These are phyloP conservation scores for Alternaria longipes DNA, from an alignment of 2,329 filamentous ascomycete species.

Conservation along the genomic window DNA sequence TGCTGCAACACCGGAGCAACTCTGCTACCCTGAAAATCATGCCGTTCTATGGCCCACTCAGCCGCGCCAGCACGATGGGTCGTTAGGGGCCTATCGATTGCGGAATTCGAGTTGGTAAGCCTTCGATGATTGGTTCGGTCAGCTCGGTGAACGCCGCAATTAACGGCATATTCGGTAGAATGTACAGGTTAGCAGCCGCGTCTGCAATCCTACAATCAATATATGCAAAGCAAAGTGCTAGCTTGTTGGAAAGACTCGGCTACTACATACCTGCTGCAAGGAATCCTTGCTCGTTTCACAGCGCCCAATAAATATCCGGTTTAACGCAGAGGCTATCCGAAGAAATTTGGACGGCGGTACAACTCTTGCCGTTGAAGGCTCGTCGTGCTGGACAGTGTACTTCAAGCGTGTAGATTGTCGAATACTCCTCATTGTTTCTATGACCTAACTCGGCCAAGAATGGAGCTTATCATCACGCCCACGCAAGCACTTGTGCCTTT, in stretches of 20 bases:
- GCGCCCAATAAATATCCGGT: conserved; percentile 1
- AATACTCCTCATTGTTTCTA: not conserved
- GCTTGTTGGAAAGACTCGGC: not conserved
- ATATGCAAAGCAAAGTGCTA: conserved; percentile 1
- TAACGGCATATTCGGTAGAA: not conserved
- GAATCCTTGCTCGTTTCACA: conserved; percentile 1
- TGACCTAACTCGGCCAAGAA: not conserved
- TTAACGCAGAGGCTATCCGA: not conserved
- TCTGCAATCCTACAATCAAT: conserved; percentile 1
- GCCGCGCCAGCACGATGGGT: not conserved
- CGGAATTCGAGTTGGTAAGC: not conserved
- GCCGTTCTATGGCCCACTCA: not conserved
- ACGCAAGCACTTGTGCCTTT: conserved; percentile 24
- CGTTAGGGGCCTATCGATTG: not conserved
- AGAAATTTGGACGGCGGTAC: not conserved
- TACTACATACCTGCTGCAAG: conserved; percentile 8
- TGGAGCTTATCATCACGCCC: conserved; percentile 27
- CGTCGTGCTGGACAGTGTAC: not conserved
- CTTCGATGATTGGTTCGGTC: not conserved
- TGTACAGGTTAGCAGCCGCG: not conserved
- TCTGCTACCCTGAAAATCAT: conserved; percentile 4
- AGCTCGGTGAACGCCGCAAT: conserved; percentile 3
- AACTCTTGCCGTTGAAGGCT: not conserved
- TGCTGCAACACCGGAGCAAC: conserved; percentile 10
- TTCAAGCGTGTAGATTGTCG: conserved; percentile 4